Percentiles rank a stretch among this genome's conserved stretches.
These are phyloP conservation scores for Daldinia decipiens DNA, from an alignment of 495 filamentous ascomycete genomes.

Conservation along the genomic window DNA sequence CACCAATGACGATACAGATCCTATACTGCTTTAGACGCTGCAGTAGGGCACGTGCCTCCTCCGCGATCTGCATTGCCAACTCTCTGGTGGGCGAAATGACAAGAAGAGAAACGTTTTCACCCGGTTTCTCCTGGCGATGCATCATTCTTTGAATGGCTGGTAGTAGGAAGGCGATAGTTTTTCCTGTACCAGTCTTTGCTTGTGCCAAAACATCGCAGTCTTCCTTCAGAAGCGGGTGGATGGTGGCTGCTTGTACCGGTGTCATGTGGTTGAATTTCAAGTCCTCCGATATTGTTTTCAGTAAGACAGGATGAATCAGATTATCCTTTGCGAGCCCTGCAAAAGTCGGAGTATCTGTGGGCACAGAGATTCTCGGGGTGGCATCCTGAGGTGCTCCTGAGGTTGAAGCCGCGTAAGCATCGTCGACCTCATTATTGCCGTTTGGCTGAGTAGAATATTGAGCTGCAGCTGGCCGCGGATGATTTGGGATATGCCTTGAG, in stretches of 20 bases:
- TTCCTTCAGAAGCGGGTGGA: slow-evolving; percentile 50
- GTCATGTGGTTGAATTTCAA: slow-evolving; percentile 58
- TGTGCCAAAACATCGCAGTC: slow-evolving; percentile 60
- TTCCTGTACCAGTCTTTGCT: slow-evolving; percentile 76
- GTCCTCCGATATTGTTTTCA: slow-evolving; percentile 53
- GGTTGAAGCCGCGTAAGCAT: not conserved
- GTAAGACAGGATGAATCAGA: slow-evolving; percentile 50
- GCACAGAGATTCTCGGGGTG: not conserved
- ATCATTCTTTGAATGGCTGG: slow-evolving; percentile 73
- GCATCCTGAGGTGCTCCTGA: not conserved
- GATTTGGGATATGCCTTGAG: not conserved
- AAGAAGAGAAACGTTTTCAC: slow-evolving; percentile 64
- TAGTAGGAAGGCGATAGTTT: slow-evolving; percentile 73
- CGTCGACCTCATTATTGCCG: not conserved
- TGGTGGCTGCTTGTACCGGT: slow-evolving; percentile 56
- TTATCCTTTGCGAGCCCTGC: slow-evolving; percentile 49
- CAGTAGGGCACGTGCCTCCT: slow-evolving; percentile 56
- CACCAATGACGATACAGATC: slow-evolving; percentile 53
- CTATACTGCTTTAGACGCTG: slow-evolving; percentile 47
- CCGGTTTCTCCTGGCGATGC: slow-evolving; percentile 33
- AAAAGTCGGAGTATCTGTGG: slow-evolving; percentile 49
- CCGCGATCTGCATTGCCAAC: slow-evolving; percentile 72
- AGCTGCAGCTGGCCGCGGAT: not conserved
- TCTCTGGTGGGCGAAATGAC: slow-evolving; percentile 74
- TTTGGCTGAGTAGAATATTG: not conserved